Percentiles rank a stretch among this genome's conserved stretches.
phyloP scores from a whole-genome alignment of 352 stramenopile genomes.

The Thraustochytrium striatum region DNA sequence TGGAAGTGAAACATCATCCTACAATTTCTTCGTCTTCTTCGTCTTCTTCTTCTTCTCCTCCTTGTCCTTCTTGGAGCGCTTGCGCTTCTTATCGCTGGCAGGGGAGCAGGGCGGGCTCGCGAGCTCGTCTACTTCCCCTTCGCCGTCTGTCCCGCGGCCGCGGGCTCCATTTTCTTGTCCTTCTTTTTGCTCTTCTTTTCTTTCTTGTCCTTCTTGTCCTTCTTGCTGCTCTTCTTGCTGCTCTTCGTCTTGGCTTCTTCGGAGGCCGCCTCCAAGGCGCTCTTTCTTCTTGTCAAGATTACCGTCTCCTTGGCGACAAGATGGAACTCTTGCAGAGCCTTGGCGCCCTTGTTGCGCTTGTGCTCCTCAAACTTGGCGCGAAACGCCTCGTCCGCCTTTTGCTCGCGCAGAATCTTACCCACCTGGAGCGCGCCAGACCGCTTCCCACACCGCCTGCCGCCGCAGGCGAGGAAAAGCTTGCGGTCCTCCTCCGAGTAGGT shows the following conservation, averaged over 20 bases:
- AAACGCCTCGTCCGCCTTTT: conserved; percentile 23
- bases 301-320: background rate
- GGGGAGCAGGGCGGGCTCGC: no score
- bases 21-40: background rate
- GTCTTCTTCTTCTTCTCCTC: conserved; percentile 23
- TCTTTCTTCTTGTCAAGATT: background rate
- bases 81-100: no score
- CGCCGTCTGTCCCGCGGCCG: background rate
- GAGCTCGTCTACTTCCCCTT: no score
- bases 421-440: conserved; percentile 17
- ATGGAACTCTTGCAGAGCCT: conserved; percentile 13
- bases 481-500: conserved; percentile 42
- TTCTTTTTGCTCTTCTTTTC: conserved; percentile 23
- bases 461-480: conserved; percentile 38
- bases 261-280: background rate
- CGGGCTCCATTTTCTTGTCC: background rate
- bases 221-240: background rate
- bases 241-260: conserved; percentile 13
- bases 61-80: conserved; percentile 8
- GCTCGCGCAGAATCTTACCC: conserved; percentile 41
- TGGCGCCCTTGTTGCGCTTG: background rate
- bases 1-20: no score
- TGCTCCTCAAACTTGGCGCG: background rate
- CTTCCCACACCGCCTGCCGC: conserved; percentile 11
- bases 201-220: conserved; percentile 13